These are phyloP conservation scores for Truncatella angustata DNA, from an alignment of 2,329 filamentous ascomycete species.

Conservation along the genomic window DNA sequence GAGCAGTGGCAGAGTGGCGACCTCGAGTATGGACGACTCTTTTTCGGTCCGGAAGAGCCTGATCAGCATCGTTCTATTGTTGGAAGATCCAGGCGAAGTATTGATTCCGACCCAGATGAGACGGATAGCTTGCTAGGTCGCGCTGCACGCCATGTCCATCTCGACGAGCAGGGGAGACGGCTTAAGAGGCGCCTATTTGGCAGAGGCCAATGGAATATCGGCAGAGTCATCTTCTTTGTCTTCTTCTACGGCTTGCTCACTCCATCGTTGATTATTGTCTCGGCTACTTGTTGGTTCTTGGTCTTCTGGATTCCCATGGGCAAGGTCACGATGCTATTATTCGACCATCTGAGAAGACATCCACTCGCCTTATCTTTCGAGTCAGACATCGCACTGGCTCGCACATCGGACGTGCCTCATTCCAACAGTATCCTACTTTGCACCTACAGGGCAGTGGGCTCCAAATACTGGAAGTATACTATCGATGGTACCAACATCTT, in stretches of 20 bases:
- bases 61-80: constrained; percentile 70
- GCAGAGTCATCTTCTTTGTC: constrained; percentile 90
- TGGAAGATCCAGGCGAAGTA: constrained; percentile 80
- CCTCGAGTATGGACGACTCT: constrained; percentile 89
- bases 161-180: constrained; percentile 34
- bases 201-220: constrained; percentile 91
- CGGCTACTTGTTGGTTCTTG: constrained; percentile 87
- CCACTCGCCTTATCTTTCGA: constrained; percentile 92
- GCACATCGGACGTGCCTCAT: constrained; percentile 68
- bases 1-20: constrained; percentile 99
- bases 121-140: constrained; percentile 83
- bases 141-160: constrained; percentile 49
- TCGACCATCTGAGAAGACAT: constrained; percentile 88
- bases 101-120: constrained; percentile 82
- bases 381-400: constrained; percentile 74
- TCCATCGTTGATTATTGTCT: constrained; percentile 81
- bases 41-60: constrained; percentile 75
- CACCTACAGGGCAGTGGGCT: constrained; percentile 92
- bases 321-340: constrained; percentile 84
- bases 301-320: constrained; percentile 99
- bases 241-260: constrained; percentile 94
- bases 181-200: constrained; percentile 88
- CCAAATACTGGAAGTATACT: constrained; percentile 99
- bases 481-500: constrained; percentile 98
- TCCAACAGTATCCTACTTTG: constrained; percentile 82